Percentiles rank a stretch among this genome's conserved stretches.
These are phyloP conservation scores for Trametes coccinea DNA, from an alignment of 768 basidiomycete genomes.

Conservation along the genomic window DNA sequence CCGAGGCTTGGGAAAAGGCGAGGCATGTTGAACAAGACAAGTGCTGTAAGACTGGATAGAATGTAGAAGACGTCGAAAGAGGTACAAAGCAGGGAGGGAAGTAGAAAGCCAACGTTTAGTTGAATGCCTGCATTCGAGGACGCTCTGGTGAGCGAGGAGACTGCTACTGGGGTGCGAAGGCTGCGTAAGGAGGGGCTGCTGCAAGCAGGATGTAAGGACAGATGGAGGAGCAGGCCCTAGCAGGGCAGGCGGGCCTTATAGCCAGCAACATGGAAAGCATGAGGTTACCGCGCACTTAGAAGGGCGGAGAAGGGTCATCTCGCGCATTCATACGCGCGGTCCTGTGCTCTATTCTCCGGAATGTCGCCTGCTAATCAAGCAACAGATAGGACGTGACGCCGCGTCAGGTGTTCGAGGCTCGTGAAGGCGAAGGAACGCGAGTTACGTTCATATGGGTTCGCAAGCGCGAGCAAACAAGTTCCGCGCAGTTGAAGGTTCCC, in stretches of 20 bases:
- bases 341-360: slow-evolving; percentile 5
- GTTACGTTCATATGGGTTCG: not conserved
- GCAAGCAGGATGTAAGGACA: slow-evolving; percentile 2
- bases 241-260: slow-evolving; percentile 17
- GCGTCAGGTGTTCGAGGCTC: slow-evolving; percentile 14
- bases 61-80: not conserved
- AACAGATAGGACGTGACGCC: slow-evolving; percentile 2
- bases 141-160: slow-evolving; percentile 7
- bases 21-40: slow-evolving; percentile 23
- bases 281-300: slow-evolving; percentile 22
- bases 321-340: slow-evolving; percentile 13
- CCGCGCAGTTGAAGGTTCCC: slow-evolving; percentile 6
- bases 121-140: slow-evolving; percentile 22
- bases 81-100: not conserved
- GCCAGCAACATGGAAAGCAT: slow-evolving; percentile 14
- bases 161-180: not conserved
- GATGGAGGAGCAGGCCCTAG: slow-evolving; percentile 15
- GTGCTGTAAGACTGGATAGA: not conserved
- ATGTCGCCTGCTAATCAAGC: slow-evolving; percentile 3
- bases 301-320: slow-evolving; percentile 16
- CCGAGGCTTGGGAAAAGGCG: slow-evolving; percentile 30
- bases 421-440: slow-evolving; percentile 1
- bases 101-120: slow-evolving; percentile 7
- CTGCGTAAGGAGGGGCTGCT: slow-evolving; percentile 2
- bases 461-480: slow-evolving; percentile 1